These are phyloP conservation scores for Neurospora intermedia DNA, from an alignment of 495 filamentous ascomycete species.

Conservation along the genomic window DNA sequence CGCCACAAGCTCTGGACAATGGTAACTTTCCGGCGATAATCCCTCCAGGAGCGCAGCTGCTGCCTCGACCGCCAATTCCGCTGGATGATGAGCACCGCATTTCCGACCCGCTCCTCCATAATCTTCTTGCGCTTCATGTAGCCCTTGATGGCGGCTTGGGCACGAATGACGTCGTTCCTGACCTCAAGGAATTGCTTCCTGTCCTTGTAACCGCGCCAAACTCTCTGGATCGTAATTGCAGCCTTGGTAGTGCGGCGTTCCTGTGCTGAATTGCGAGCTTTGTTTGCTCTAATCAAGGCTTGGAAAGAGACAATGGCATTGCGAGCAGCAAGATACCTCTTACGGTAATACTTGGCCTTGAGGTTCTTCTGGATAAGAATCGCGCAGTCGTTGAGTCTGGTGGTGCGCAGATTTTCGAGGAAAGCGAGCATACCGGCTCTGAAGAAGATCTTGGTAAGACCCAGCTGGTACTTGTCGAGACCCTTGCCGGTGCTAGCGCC, in stretches of 20 bases:
- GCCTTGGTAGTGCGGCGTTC: slow-evolving; percentile 75
- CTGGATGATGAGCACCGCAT: slow-evolving; percentile 85
- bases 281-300: slow-evolving; percentile 57
- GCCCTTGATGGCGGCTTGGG: slow-evolving; percentile 84
- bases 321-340: slow-evolving; percentile 80
- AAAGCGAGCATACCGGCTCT: slow-evolving; percentile 97
- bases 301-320: slow-evolving; percentile 73
- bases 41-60: slow-evolving; percentile 71
- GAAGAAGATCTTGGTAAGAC: slow-evolving; percentile 98
- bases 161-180: slow-evolving; percentile 69
- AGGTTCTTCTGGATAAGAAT: slow-evolving; percentile 99
- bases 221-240: slow-evolving; percentile 85
- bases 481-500: slow-evolving; percentile 66
- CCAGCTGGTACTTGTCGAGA: slow-evolving; percentile 90
- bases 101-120: slow-evolving; percentile 85
- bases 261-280: slow-evolving; percentile 66
- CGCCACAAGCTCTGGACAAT: slow-evolving; percentile 92
- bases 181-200: slow-evolving; percentile 65
- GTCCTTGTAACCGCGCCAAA: slow-evolving; percentile 87
- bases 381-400: slow-evolving; percentile 82
- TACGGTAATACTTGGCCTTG: slow-evolving; percentile 86
- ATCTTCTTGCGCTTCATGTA: slow-evolving; percentile 80
- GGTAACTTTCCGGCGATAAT: slow-evolving; percentile 78
- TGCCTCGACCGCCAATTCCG: slow-evolving; percentile 74
- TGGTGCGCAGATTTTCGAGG: slow-evolving; percentile 86